Base-by-base conservation (phyloP, 2,329 filamentous ascomycete species). In the Diplodia seriata region DNA sequence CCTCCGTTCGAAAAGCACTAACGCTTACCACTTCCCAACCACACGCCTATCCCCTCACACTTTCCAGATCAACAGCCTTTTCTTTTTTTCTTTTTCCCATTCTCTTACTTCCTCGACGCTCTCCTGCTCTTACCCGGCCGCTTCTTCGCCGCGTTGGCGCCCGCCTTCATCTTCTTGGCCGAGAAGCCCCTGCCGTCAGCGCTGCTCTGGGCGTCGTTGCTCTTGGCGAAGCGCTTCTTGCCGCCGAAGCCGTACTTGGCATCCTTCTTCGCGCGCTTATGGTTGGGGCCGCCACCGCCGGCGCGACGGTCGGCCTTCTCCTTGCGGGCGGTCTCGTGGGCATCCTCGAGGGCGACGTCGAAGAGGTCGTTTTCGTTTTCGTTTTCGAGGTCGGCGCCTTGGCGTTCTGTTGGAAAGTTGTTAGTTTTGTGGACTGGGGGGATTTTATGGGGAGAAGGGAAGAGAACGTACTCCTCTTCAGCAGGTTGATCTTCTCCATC, bases 201-300 rank as follows among this genome's bases (percentile, higher is more conserved):
- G 56, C 89, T 93, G 71, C 92, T 96, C 70, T 86, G 77, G 59
- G 94, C 93, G 80, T 97, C 94, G 73, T 93, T 93, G 70, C 93
- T 97, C 87, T 99, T 99, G 68, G 86, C 81, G 78, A 93, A 89
- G 67, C 91, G 86, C 86, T 99, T 99, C 88, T 97, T 97, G 74
- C 95, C 95, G 69, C 95, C 95, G 76, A 94, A 97, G 29, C 95
- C 95, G 78, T 90, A 98, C 83, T 97, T 97, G 72, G 91, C 87
- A 77, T 99, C 90, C 84, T 96, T 97, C 89, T 97, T 97, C 78
- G 91, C 87, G 69, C 95, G 90, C 85, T 98, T 98, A 71, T 78
- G 74, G 76, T 89, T 91, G 31, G 82, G 79, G 29, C 75, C 77
- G 49, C 77, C 75, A 70, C 72, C 76, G 29, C 70, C 70, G 49